Percentiles rank a stretch among this genome's conserved stretches.
Conservation (phyloP, 208 protist genomes). For the Wallacemonas sp. region DNA sequence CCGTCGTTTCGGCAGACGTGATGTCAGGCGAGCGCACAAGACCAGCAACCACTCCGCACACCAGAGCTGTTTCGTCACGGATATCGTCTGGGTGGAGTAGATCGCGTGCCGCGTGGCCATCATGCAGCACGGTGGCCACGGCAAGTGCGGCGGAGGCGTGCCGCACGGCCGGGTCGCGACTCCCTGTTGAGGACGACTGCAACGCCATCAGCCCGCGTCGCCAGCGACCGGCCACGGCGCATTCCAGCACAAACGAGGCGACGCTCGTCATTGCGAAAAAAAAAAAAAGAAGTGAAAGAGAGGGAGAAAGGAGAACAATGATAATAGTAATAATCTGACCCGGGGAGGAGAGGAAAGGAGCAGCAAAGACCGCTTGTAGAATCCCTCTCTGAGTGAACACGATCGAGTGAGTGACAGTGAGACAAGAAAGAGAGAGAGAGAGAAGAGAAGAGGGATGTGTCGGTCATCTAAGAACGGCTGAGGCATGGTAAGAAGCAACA, state of each 20-base stretch:
- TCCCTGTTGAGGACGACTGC: conserved; percentile 23
- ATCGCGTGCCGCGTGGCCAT: conserved; percentile 40
- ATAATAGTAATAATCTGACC: neutral
- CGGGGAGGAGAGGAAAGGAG: neutral
- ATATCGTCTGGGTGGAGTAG: conserved; percentile 33
- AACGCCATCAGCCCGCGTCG: conserved; percentile 67
- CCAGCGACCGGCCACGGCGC: conserved; percentile 60
- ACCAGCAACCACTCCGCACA: conserved; percentile 26
- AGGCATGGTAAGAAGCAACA: no score
- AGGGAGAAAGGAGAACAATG: neutral
- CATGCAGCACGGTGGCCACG: conserved; percentile 37
- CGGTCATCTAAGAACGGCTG: no score
- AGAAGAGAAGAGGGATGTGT: no score
- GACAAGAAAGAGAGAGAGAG: no score
- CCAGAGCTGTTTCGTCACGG: conserved; percentile 11
- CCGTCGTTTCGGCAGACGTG: neutral
- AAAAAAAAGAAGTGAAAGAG: conserved; percentile 1
- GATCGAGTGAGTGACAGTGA: no score
- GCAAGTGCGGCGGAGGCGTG: conserved; percentile 49
- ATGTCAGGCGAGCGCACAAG: conserved; percentile 27
- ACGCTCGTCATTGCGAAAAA: conserved; percentile 55
- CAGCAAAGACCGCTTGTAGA: no score
- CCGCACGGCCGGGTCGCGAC: conserved; percentile 23
- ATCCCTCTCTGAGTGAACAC: no score
- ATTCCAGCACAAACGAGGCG: conserved; percentile 65